A percentile compares a stretch with the other conserved stretches of the same genome.
Evolutionary conservation across 495 filamentous ascomycete species (phyloP).

Genomic region (Clohesyomyces aquaticus): DNA sequence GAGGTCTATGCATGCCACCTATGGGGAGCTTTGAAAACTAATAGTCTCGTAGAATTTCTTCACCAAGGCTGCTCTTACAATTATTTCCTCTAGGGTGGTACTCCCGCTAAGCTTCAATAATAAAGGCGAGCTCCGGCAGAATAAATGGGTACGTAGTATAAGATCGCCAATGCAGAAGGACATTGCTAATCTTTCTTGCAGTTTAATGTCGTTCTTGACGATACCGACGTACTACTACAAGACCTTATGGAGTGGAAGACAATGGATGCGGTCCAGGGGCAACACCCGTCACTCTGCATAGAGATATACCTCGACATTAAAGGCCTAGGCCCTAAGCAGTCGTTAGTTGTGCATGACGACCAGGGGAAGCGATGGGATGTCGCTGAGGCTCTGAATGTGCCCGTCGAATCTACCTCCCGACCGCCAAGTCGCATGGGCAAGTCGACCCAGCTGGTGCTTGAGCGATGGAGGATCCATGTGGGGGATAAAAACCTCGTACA

Average conservation of each 20-base stretch:
- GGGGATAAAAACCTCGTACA: slow-evolving; percentile 59
- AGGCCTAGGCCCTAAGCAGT: slow-evolving; percentile 80
- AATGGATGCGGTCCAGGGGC: slow-evolving; percentile 73
- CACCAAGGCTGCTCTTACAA: slow-evolving; percentile 82
- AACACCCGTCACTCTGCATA: slow-evolving; percentile 84
- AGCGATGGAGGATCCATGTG: slow-evolving; percentile 87
- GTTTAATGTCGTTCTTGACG: slow-evolving; percentile 95
- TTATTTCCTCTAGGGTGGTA: slow-evolving; percentile 76
- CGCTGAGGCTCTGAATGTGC: slow-evolving; percentile 73
- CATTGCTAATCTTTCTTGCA: slow-evolving; percentile 48
- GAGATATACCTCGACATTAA: slow-evolving; percentile 87
- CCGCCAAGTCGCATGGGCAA: slow-evolving; percentile 59
- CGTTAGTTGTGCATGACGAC: slow-evolving; percentile 82
- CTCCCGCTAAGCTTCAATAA: slow-evolving; percentile 65
- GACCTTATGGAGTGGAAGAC: slow-evolving; percentile 78
- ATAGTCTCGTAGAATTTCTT: slow-evolving; percentile 74
- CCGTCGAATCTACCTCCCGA: slow-evolving; percentile 49
- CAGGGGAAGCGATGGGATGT: slow-evolving; percentile 93
- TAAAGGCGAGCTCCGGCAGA: slow-evolving; percentile 68
- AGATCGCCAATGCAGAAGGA: neutral
- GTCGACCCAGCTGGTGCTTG: slow-evolving; percentile 73
- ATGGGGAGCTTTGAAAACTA: slow-evolving; percentile 11
- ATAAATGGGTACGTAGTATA: slow-evolving; percentile 83
- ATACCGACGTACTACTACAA: slow-evolving; percentile 81
- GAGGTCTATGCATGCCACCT: slow-evolving; percentile 24